Conservation (phyloP, 805 yeast species). For the Hanseniaspora taiwanica region DNA sequence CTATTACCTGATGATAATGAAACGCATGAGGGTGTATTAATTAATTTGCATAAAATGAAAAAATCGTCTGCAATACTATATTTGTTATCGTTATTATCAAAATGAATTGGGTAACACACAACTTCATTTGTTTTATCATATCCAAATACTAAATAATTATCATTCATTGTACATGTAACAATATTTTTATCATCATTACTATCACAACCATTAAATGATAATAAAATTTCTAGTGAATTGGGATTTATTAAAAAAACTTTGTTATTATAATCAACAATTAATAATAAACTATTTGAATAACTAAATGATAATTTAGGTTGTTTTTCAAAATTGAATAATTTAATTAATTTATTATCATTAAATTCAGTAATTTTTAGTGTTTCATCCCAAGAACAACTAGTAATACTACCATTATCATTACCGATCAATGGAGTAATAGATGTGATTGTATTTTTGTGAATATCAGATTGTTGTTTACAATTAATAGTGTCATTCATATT, state of each 20-base stretch:
- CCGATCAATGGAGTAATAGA: slow-evolving; percentile 30
- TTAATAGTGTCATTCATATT: slow-evolving; percentile 4
- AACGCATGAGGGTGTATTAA: slow-evolving; percentile 39
- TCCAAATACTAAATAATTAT: slow-evolving; percentile 36
- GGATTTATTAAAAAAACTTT: slow-evolving; percentile 13
- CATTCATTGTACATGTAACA: slow-evolving; percentile 11
- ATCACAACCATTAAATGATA: neutral
- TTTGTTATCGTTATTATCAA: neutral
- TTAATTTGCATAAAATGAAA: slow-evolving; percentile 33
- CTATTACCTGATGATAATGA: too few species aligned
- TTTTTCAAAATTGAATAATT: slow-evolving; percentile 20
- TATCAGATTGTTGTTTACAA: slow-evolving; percentile 23
- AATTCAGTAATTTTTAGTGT: slow-evolving; percentile 31
- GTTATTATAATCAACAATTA: slow-evolving; percentile 24
- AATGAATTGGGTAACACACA: slow-evolving; percentile 21
- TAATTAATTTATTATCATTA: slow-evolving; percentile 16
- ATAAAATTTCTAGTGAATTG: neutral
- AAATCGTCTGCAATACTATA: neutral
- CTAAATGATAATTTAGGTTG: slow-evolving; percentile 42
- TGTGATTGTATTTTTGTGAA: slow-evolving; percentile 57
- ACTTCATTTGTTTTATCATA: slow-evolving; percentile 28
- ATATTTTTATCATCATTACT: neutral
- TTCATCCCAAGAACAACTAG: slow-evolving; percentile 86
- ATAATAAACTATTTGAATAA: slow-evolving; percentile 25
- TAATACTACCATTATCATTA: slow-evolving; percentile 18